Evolutionary conservation across 2,329 filamentous ascomycete species (phyloP), one percentile per base, ranked within the genome.

Genomic region (Ophioceras dolichostomum): DNA sequence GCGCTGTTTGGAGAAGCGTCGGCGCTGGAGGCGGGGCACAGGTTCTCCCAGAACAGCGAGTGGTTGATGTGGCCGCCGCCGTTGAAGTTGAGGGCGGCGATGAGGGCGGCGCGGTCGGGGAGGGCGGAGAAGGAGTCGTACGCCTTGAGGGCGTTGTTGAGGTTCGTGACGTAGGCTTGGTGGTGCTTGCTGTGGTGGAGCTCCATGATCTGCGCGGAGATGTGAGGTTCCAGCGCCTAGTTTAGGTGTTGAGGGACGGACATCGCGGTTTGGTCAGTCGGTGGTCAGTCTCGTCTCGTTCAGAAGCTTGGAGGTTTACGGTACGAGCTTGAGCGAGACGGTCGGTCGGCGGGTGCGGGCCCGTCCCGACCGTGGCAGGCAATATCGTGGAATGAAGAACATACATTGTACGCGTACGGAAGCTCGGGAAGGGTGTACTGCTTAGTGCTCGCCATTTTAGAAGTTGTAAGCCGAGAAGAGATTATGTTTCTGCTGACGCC

Each of bases 171-270:
- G 60, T 94, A 94, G 53, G 87, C 88, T 63, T 89, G 79, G 69
- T 94, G 88, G 72, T 94, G 87, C 64, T 87, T 89, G 65, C 75
- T 79, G 75, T 94, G 83, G 71, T 94, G 88, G 32, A 94, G 76
- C 67, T 94, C 84, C 88, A 94, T 94, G 68, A 94, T 94, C 65
- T 91, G 77, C 59, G 83, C 82, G 34, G 82, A 88, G 66, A 94
- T 77, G 54, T 56, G 51, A 13, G 62, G 62, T 61, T 88, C 83
- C 44, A 88, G 77, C 3, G 53, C 53, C 52, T 55, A 14, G n/a
- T n/a, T n/a, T n/a, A n/a, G n/a, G n/a, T n/a, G n/a, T n/a, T n/a
- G n/a, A n/a, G n/a, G n/a, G n/a, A n/a, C n/a, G n/a, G n/a, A n/a
- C n/a, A n/a, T n/a, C n/a, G n/a, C n/a, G n/a, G n/a, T n/a, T n/a